Conservation (phyloP, 1,284 basidiomycete genomes). For the Puccinia triticina region DNA sequence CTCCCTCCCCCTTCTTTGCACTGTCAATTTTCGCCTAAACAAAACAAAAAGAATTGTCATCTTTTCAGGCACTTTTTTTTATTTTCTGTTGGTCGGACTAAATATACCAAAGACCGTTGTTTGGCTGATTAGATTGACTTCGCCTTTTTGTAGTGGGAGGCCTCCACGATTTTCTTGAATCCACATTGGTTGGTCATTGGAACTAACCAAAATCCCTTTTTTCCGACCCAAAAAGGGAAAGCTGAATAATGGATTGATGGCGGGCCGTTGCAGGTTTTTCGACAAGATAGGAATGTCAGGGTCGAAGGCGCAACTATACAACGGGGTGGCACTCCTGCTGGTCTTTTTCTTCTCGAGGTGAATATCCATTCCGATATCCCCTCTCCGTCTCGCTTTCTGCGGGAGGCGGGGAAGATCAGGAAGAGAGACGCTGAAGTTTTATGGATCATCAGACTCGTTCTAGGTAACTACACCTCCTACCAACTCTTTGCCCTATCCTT, state of each 20-base stretch:
- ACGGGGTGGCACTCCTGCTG: slow-evolving; percentile 25
- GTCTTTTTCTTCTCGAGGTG: slow-evolving; percentile 47
- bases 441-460: slow-evolving; percentile 30
- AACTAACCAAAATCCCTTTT: background rate
- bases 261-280: slow-evolving; percentile 37
- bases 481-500: slow-evolving; percentile 24
- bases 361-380: background rate
- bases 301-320: slow-evolving; percentile 41
- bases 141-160: slow-evolving; percentile 42
- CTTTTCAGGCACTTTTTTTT: too few relatives aligned
- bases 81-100: too few relatives aligned
- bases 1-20: background rate
- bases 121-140: background rate
- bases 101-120: too few relatives aligned
- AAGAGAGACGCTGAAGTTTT: background rate
- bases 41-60: background rate
- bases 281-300: slow-evolving; percentile 50
- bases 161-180: slow-evolving; percentile 51
- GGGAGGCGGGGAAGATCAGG: background rate
- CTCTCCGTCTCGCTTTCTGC: background rate
- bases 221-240: background rate
- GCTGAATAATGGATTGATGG: background rate
- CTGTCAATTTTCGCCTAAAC: background rate
- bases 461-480: slow-evolving; percentile 47
- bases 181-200: slow-evolving; percentile 44